Percentiles rank a stretch among this genome's conserved stretches.
Evolutionary conservation across 345 rosid genomes (phyloP).

Genomic region (Geranium brycei): DNA sequence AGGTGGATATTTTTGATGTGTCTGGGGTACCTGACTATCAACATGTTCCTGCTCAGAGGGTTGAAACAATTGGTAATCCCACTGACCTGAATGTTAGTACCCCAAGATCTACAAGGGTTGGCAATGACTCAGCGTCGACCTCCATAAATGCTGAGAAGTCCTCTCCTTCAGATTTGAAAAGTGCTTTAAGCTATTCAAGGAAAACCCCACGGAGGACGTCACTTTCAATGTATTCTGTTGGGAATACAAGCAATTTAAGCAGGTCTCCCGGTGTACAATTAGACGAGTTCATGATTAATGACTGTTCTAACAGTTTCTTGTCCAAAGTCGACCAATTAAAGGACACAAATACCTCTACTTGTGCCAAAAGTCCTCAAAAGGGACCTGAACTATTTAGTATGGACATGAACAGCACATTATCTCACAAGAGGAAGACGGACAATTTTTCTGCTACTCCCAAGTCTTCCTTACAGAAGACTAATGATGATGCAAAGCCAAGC

Average conservation of each 20-base stretch:
- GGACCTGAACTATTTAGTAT: constrained; percentile 15
- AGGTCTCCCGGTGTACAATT: constrained; percentile 6
- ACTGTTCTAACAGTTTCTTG: constrained; percentile 15
- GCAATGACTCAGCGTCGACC: constrained; percentile 14
- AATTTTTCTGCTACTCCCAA: constrained; percentile 18
- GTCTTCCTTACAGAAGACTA: constrained; percentile 16
- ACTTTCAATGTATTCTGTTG: constrained; percentile 23
- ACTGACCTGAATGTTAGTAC: constrained; percentile 17
- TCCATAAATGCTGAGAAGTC: constrained; percentile 23
- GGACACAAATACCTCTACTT: constrained; percentile 13
- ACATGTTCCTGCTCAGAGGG: constrained; percentile 6
- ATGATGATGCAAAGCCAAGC: constrained; percentile 17
- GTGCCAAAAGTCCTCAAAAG: constrained; percentile 18
- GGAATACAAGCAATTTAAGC: constrained; percentile 6
- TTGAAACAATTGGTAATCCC: constrained; percentile 8
- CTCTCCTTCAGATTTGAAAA: constrained; percentile 13
- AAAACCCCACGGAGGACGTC: constrained; percentile 29
- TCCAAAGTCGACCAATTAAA: constrained; percentile 16
- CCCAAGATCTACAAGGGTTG: constrained; percentile 15
- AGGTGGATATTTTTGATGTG: constrained; percentile 13
- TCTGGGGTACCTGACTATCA: constrained; percentile 16
- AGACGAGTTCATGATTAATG: constrained; percentile 8
- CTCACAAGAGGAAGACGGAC: constrained; percentile 24
- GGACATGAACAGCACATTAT: constrained; percentile 19
- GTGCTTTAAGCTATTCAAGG: constrained; percentile 33